These are phyloP conservation scores for Hypoxylon sp. DNA, from an alignment of 2,329 filamentous ascomycete species.

Conservation along the genomic window DNA sequence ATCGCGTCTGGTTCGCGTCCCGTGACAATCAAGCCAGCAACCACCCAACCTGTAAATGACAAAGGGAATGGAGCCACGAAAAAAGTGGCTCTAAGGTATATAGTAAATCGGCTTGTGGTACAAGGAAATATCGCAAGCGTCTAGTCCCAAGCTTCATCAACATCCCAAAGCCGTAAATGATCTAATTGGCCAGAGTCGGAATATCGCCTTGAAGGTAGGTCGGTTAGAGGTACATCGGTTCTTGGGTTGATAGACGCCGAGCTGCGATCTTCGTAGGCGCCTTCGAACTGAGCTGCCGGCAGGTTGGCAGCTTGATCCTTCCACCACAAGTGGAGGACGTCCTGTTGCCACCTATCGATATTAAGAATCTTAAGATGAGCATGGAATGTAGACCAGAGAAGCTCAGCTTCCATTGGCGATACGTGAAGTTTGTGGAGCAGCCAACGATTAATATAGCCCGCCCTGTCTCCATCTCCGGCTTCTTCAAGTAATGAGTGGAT, in stretches of 20 bases:
- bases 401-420: conserved; percentile 59
- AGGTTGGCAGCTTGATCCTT: conserved; percentile 51
- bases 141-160: conserved; percentile 38
- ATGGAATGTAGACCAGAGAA: conserved; percentile 56
- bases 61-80: conserved; percentile 23
- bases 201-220: conserved; percentile 32
- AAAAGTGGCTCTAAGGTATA: conserved; percentile 25
- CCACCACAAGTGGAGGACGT: conserved; percentile 57
- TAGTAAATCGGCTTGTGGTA: conserved; percentile 10
- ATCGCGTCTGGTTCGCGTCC: conserved; percentile 15
- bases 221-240: conserved; percentile 29
- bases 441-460: conserved; percentile 65
- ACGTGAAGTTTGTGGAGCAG: conserved; percentile 63
- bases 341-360: conserved; percentile 55
- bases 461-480: conserved; percentile 53
- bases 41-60: conserved; percentile 13
- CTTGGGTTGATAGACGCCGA: conserved; percentile 36
- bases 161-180: conserved; percentile 38
- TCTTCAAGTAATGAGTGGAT: conserved; percentile 59
- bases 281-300: conserved; percentile 30
- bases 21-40: conserved; percentile 13
- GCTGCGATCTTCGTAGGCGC: conserved; percentile 38
- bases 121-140: conserved; percentile 1
- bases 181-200: conserved; percentile 45
- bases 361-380: conserved; percentile 50